Evolutionary conservation across 192 early-diverging fungal genomes (phyloP).

Genomic region (Coemansia sp.): DNA sequence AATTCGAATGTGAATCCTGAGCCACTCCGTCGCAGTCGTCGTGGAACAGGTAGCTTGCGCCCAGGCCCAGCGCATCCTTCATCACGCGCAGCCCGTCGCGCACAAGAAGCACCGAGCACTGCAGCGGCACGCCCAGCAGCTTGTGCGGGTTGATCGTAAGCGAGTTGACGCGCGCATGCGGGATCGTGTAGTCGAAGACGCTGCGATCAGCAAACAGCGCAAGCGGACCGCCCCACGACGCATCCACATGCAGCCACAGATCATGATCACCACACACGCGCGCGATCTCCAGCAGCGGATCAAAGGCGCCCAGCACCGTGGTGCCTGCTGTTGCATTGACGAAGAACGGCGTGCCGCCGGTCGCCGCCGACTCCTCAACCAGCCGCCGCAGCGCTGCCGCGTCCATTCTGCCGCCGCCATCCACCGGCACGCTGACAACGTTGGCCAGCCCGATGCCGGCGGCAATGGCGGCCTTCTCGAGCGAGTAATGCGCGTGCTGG

Average conservation of each 20-base stretch:
- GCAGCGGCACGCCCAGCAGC: slow-evolving; percentile 73
- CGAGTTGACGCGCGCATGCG: slow-evolving; percentile 57
- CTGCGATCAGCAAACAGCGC: slow-evolving; percentile 60
- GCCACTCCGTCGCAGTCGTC: not conserved
- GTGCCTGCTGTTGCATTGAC: slow-evolving; percentile 84
- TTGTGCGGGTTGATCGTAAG: slow-evolving; percentile 83
- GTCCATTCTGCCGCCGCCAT: slow-evolving; percentile 64
- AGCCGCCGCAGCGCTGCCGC: slow-evolving; percentile 55
- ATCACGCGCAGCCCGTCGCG: slow-evolving; percentile 57
- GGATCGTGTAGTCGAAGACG: slow-evolving; percentile 7
- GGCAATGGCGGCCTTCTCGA: slow-evolving; percentile 71
- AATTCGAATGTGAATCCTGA: too few species aligned
- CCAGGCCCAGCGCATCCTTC: slow-evolving; percentile 62
- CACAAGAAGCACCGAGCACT: slow-evolving; percentile 75
- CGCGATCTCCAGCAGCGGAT: slow-evolving; percentile 64
- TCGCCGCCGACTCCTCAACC: slow-evolving; percentile 40
- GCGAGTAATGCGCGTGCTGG: slow-evolving; percentile 70
- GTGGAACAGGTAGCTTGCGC: slow-evolving; percentile 72
- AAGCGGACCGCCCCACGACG: slow-evolving; percentile 73
- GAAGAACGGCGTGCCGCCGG: slow-evolving; percentile 70
- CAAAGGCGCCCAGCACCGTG: slow-evolving; percentile 81
- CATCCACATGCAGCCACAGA: slow-evolving; percentile 80
- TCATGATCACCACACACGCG: slow-evolving; percentile 60
- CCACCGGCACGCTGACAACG: slow-evolving; percentile 66
- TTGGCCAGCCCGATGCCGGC: slow-evolving; percentile 71